Evolutionary conservation across 495 filamentous ascomycete genomes (phyloP), one percentile per base, ranked within the genome.

Genomic region (Penicillium bialowiezense): DNA sequence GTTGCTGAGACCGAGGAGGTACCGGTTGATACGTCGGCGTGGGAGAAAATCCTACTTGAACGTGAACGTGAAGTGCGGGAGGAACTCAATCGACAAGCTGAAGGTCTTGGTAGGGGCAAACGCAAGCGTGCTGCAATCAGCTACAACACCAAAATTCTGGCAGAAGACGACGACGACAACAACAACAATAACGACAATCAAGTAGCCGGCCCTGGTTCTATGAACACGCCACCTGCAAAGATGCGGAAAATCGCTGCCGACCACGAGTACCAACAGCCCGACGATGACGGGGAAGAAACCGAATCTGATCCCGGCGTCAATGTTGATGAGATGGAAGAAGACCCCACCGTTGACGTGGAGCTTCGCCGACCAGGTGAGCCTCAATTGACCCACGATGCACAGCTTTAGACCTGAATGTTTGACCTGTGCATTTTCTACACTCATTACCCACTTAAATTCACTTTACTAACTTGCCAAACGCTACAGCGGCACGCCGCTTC

Each of bases 11-110:
- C 74, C 2, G 73, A 79, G 7, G 43, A 65, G 3, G 36, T 48
- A 0, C 54, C 67, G 1, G 67, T 73, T 1, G 83, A 83, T 60
- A 65, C 74, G n/a, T 80, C 78, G 17, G 79, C 93, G 2, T 98
- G 93, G 93, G 90, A 95, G 20, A 82, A 84, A 50, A 93, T 98
- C 37, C 74, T 98, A 14, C 77, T 82, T 39, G 77, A 92, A 60
- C 87, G 93, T 20, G 89, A 95, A 56, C 82, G 79, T 39, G 82
- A 85, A 28, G 91, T 90, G 0, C 73, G 77, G 4, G 76, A 75
- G 49, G 89, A 95, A 52, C 79, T 79, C 3, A 79, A 79, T 24
- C 74, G 72, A 5, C 77, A 79, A 38, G 72, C 79, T 24, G 77
- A 93, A 59, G 82, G 78, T 7, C 77, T 96, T 26, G 95, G 95